Evolutionary conservation across 2,329 filamentous ascomycete genomes (phyloP), one percentile per base, ranked within the genome.

Genomic region (Pyricularia pennisetigena): DNA sequence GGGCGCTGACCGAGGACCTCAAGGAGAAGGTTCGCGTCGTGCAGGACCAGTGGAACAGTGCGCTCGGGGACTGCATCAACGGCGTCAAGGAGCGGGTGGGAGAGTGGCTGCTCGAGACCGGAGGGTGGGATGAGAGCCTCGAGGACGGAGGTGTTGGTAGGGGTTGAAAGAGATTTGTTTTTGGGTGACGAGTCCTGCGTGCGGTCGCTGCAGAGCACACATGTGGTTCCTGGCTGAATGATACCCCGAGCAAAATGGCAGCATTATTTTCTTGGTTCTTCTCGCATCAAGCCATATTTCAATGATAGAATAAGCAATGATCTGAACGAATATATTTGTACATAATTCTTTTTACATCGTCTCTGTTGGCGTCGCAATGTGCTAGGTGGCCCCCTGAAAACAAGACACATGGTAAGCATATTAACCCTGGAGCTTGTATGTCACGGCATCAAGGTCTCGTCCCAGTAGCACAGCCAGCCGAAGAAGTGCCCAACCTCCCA

Each of bases 21-120:
- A 95, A 98, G 79, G 94, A 97, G 74, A 97, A 96, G 79, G 95
- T 97, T 1, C 87, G 90, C 35, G 87, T 94, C 71, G 92, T 98
- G 41, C 93, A 97, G 78, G 90, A 93, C 68, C 93, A 97, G 79
- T 98, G 95, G 94, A 83, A 85, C 49, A 91, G 93, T 74, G 93
- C 92, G 5, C 82, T 98, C n/a, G 94, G 94, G 0, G 88, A 89
- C 70, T 87, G 88, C 68, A 84, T 98, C 72, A 86, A 86, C 70
- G 85, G 82, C 20, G 88, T 94, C 70, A 94, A 92, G 78, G 86
- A 88, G 75, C 82, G 90, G 67, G 89, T 97, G 0, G 88, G 89
- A 68, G 85, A 84, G 32, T 94, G 88, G 80, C 82, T 97, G 72
- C 79, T 92, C 70, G 85, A 87, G 74, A 89, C 88, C 70, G 93